Percentiles rank a stretch among this genome's conserved stretches.
These are phyloP conservation scores for Nakaseomyces uthaithaninus DNA, from an alignment of 1,139 yeast species.

Conservation along the genomic window DNA sequence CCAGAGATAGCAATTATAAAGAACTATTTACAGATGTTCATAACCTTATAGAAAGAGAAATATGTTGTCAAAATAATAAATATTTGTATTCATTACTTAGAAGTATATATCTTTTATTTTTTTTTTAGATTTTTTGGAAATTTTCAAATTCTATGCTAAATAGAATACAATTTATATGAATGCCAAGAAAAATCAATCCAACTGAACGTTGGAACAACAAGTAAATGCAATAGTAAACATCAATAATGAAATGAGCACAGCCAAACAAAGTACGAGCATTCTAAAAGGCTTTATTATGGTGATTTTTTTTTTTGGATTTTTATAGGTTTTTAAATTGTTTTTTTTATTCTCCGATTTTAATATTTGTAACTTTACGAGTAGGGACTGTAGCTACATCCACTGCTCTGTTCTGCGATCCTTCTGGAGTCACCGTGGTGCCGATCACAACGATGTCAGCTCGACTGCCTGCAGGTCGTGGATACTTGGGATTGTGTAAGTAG, in stretches of 20 bases:
- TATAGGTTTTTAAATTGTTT: background rate
- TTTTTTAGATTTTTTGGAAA: too few relatives aligned
- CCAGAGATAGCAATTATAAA: conserved; percentile 24
- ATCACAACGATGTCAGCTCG: conserved; percentile 4
- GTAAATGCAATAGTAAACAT: too few relatives aligned
- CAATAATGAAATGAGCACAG: too few relatives aligned
- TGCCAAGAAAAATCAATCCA: too few relatives aligned
- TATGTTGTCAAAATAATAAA: background rate
- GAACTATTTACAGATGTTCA: conserved; percentile 4
- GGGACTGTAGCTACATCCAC: too few relatives aligned
- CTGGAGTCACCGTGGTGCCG: too few relatives aligned
- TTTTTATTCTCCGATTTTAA: conserved; percentile 4
- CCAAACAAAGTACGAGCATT: background rate
- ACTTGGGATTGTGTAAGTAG: conserved; percentile 23
- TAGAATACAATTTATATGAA: too few relatives aligned
- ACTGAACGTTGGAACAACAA: too few relatives aligned
- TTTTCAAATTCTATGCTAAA: too few relatives aligned
- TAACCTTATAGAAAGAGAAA: background rate
- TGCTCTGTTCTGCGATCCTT: background rate
- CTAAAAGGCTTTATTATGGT: background rate
- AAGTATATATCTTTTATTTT: background rate
- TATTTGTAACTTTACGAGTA: background rate
- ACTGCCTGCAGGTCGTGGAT: conserved; percentile 23
- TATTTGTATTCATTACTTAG: background rate
- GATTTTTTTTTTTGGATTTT: background rate